Conservation (phyloP, 2,329 filamentous ascomycete species). For the Zelopaecilomyces penicillatus region DNA sequence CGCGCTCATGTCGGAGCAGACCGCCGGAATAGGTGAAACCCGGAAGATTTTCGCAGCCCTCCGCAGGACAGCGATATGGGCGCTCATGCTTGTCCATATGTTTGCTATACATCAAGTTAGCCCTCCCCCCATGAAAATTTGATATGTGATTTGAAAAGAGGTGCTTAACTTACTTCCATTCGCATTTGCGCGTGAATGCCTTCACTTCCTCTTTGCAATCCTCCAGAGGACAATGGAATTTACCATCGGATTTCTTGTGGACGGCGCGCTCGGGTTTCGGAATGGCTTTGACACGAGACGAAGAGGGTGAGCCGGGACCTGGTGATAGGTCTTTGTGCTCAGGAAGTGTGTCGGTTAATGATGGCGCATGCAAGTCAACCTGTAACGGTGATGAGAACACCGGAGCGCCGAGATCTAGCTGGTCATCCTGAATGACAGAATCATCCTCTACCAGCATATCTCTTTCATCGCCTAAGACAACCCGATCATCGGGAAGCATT, state of each 20-base stretch:
- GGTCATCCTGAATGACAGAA: slow-evolving; percentile 28
- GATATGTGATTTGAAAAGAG: neutral
- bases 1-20: slow-evolving; percentile 79
- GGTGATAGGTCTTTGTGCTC: slow-evolving; percentile 28
- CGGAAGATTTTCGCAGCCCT: slow-evolving; percentile 82
- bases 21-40: slow-evolving; percentile 95
- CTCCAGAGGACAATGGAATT: slow-evolving; percentile 64
- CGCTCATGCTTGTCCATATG: slow-evolving; percentile 98
- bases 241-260: slow-evolving; percentile 59
- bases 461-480: slow-evolving; percentile 26
- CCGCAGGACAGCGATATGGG: slow-evolving; percentile 75
- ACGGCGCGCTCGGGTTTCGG: slow-evolving; percentile 51
- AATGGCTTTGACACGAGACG: slow-evolving; percentile 42
- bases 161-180: slow-evolving; percentile 70
- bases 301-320: slow-evolving; percentile 22
- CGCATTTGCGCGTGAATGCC: slow-evolving; percentile 74
- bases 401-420: slow-evolving; percentile 29
- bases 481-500: slow-evolving; percentile 30
- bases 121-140: slow-evolving; percentile 1
- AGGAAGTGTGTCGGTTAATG: slow-evolving; percentile 22
- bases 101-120: slow-evolving; percentile 51
- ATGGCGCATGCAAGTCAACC: slow-evolving; percentile 21
- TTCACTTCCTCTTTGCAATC: slow-evolving; percentile 59
- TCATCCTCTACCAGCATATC: slow-evolving; percentile 31
- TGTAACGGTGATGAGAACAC: slow-evolving; percentile 28